Base-by-base conservation (phyloP, 805 yeast species). In the Myxozyma lipomycoides region DNA sequence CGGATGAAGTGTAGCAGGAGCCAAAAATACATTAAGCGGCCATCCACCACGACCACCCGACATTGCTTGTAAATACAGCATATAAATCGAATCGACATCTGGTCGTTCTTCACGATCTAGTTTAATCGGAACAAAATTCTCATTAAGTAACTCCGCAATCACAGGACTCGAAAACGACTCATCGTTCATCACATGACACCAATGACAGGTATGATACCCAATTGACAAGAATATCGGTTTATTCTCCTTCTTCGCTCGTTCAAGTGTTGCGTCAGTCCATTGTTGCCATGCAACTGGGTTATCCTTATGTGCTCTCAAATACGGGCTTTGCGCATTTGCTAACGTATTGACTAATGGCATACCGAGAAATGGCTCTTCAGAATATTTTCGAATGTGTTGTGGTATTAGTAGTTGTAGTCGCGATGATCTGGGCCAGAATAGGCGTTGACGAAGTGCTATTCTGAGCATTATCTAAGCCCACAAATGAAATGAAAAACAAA, bases 81-180 rank as follows among this genome's bases (percentile, higher is more conserved):
- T 67, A 51, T 70, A 68, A 6, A 69, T 65, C n/a, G 65, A 54
- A 45, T 70, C 73, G 22, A 70, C 52, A 49, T 67, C 74, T n/a
- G 72, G 72, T n/a, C 70, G 63, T 43, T 66, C 69, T 43, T 69
- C 72, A 30, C 68, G 62, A 46, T 70, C 72, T 46, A 70, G 61
- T 44, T 67, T 68, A 49, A 70, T 58, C 4, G 73, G 70, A n/a
- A 68, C 55, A 52, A 65, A 70, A 43, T 60, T 36, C 21, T 58
- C 54, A 48, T 69, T 67, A 41, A 70, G 55, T 18, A 59, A 28
- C 1, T 48, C 58, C 9, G 70, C 71, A 17, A 67, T 60, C 15
- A 38, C 49, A 1, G 51, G 45, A 37, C 62, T 51, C 7, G 58
- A 40, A 46, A 69, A 70, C 15, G 65, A 56, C 51, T 67, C 72